Evolutionary conservation across 345 rosid species (phyloP).

Genomic region (Dimocarpus longan): DNA sequence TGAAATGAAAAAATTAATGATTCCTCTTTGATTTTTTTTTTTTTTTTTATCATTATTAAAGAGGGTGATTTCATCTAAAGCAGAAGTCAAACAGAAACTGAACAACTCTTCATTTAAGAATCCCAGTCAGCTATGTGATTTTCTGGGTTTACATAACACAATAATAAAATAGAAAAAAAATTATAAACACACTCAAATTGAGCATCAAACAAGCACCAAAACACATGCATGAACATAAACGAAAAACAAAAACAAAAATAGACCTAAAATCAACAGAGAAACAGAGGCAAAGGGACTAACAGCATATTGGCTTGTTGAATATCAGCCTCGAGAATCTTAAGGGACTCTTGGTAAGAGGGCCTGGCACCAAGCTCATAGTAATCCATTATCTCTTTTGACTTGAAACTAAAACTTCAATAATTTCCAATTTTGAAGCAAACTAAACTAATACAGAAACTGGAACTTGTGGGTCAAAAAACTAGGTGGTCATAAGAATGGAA

Average conservation of each 20-base stretch:
- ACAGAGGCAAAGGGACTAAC: slow-evolving; percentile 32
- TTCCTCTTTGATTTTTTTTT: background rate
- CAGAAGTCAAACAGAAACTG: too few relatives aligned
- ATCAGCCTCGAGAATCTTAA: slow-evolving; percentile 48
- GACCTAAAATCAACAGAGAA: background rate
- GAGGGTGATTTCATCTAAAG: background rate
- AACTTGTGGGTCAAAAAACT: background rate
- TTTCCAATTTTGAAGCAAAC: background rate
- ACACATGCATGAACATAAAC: background rate
- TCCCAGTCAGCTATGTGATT: background rate
- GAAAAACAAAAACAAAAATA: background rate
- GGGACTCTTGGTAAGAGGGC: slow-evolving; percentile 47
- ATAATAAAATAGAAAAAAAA: background rate
- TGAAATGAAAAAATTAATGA: background rate
- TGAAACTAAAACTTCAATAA: background rate
- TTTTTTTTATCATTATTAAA: background rate
- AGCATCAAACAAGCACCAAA: slow-evolving; percentile 5
- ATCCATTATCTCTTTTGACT: slow-evolving; percentile 22
- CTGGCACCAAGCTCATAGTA: slow-evolving; percentile 34
- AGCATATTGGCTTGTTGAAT: slow-evolving; percentile 50
- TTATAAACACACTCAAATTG: background rate
- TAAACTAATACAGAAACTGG: background rate
- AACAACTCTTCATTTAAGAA: background rate
- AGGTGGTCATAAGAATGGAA: too few relatives aligned
- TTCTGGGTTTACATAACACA: background rate